phyloP scores from a whole-genome alignment of 129 eudicot genomes.

The sunflower (Helianthus annuus) region DNA sequence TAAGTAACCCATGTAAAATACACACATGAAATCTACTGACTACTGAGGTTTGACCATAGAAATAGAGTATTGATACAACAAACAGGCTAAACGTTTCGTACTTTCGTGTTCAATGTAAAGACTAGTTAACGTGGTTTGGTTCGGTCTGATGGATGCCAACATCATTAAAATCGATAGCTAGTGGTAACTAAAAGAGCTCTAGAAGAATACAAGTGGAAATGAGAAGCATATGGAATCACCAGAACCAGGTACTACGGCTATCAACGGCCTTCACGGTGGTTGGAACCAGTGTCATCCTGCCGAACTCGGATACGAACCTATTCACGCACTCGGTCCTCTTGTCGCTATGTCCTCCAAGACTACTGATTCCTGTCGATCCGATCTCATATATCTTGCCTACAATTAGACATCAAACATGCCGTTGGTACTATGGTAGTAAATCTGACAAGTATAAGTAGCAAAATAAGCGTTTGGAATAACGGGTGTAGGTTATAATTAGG shows the following conservation, averaged over 20 bases:
- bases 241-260: conserved; percentile 79
- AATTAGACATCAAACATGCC: conserved; percentile 22
- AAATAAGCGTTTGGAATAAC: neutral
- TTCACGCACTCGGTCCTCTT: conserved; percentile 78
- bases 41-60: conserved; percentile 10
- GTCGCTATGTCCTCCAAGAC: conserved; percentile 78
- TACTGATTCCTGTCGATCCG: conserved; percentile 92
- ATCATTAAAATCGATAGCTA: conserved; percentile 17
- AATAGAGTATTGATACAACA: conserved; percentile 26
- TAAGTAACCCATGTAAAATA: neutral
- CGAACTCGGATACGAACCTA: conserved; percentile 64
- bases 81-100: neutral
- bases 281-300: conserved; percentile 76
- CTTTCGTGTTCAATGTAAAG: conserved; percentile 2
- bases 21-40: neutral
- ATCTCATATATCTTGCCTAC: conserved; percentile 81
- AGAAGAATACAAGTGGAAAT: neutral
- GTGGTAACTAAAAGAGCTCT: conserved; percentile 3
- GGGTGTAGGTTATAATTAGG: no score
- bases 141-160: conserved; percentile 3
- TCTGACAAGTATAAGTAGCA: neutral
- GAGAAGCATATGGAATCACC: conserved; percentile 47
- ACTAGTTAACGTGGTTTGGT: conserved; percentile 9
- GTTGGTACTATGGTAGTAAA: neutral
- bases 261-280: conserved; percentile 88